Evolutionary conservation across 345 rosid species (phyloP), one percentile per base, ranked within the genome.

Genomic region (Citrus australasica): DNA sequence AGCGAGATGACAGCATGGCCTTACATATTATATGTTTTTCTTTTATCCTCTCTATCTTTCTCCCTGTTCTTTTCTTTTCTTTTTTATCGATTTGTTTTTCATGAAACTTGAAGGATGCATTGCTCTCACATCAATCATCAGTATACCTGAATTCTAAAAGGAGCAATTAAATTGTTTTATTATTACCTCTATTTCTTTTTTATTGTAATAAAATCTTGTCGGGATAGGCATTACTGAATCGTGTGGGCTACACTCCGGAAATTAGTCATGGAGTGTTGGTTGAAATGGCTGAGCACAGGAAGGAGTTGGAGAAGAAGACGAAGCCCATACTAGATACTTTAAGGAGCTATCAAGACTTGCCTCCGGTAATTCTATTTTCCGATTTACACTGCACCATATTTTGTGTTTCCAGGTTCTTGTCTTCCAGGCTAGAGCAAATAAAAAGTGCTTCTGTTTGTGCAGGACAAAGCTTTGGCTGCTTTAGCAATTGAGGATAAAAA

Each of bases 391-490:
- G 8, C 79, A 55, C 33, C 66, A 19, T 40, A 46, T 60, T 25
- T 58, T 27, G 19, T 28, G 19, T 42, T 55, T 76, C 11, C 1
- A 9, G 7, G 4, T 21, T 69, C 17, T 21, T 74, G 25, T 33
- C 1, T 37, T 33, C 30, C 17, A 2, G 21, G 1, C 8, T 14
- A 61, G 16, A 33, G 22, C 8, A 24, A 61, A 3, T 38, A 2
- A 16, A 27, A 9, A 17, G 13, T 32, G 28, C 46, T 72, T 48
- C 27, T 14, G 21, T 27, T 69, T 74, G 8, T 89, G 73, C 83
- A 95, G 98, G 98, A 95, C 79, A 93, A 93, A 87, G 93, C 98
- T 75, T 83, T 95, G 78, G 98, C 98, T 78, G 95, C 97, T 46
- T 60, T 95, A 80, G 98, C 97, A 28, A 95, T 95, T 9, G 98